A percentile compares a stretch with the other conserved stretches of the same genome.
phyloP scores from a whole-genome alignment of 441 rosid species.

The Breynia disticha region DNA sequence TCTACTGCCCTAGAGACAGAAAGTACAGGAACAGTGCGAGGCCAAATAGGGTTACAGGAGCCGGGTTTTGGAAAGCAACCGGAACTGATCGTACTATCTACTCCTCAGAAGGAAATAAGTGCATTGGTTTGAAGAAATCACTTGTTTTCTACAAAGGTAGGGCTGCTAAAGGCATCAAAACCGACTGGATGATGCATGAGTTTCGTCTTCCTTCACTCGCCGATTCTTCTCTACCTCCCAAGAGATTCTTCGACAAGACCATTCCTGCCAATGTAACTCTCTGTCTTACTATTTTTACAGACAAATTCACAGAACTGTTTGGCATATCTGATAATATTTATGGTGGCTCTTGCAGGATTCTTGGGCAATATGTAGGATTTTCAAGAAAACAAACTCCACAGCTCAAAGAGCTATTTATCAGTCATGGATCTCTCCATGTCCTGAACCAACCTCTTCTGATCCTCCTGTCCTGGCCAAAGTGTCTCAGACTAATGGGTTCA shows the following conservation, averaged over 20 bases:
- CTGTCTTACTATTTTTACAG: background rate
- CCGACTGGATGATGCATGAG: constrained; percentile 99
- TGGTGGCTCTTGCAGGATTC: constrained; percentile 79
- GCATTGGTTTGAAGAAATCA: constrained; percentile 84
- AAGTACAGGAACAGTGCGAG: constrained; percentile 77
- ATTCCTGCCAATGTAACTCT: constrained; percentile 56
- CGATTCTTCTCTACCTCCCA: constrained; percentile 35
- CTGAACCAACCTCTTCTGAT: constrained; percentile 27
- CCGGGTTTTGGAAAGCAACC: constrained; percentile 86
- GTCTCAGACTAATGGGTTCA: constrained; percentile 19
- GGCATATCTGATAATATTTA: too few relatives aligned
- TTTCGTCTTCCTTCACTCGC: constrained; percentile 72
- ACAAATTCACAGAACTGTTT: too few relatives aligned
- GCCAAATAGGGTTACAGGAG: constrained; percentile 73
- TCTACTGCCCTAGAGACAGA: constrained; percentile 74
- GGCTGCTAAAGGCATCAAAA: constrained; percentile 86
- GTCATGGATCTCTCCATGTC: constrained; percentile 53
- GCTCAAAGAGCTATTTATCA: constrained; percentile 59
- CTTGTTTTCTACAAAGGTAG: constrained; percentile 75
- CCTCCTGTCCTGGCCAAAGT: constrained; percentile 10
- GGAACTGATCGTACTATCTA: constrained; percentile 84
- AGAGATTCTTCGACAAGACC: constrained; percentile 49
- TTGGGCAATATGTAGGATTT: constrained; percentile 91
- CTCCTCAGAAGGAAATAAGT: constrained; percentile 66
- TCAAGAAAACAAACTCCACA: constrained; percentile 69